A percentile compares a stretch with the other conserved stretches of the same genome.
These are phyloP conservation scores for Reticulascus tulasneorum DNA, from an alignment of 2,329 filamentous ascomycete species.

Conservation along the genomic window DNA sequence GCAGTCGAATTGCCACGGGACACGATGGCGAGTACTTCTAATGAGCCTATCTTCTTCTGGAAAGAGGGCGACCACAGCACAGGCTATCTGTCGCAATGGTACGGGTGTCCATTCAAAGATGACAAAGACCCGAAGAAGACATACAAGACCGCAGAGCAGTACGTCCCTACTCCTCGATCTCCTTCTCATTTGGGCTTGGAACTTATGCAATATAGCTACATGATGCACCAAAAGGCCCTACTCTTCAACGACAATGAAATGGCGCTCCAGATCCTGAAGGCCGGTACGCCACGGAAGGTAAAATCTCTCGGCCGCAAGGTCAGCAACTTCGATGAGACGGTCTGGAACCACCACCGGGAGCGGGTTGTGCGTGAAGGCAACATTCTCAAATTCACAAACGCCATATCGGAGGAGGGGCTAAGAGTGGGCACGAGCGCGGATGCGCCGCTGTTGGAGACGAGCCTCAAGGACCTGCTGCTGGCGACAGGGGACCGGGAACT, in stretches of 20 bases:
- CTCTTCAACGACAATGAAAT: conserved; percentile 41
- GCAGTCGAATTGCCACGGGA: too few relatives aligned
- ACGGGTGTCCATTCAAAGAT: conserved; percentile 43
- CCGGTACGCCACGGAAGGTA: conserved; percentile 40
- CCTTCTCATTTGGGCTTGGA: neutral
- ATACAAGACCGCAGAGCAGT: conserved; percentile 51
- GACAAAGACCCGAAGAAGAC: conserved; percentile 27
- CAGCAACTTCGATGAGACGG: conserved; percentile 41
- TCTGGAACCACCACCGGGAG: conserved; percentile 49
- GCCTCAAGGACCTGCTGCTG: conserved; percentile 47
- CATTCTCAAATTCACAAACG: conserved; percentile 53
- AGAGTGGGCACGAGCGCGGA: conserved; percentile 17
- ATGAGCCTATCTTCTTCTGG: conserved; percentile 46
- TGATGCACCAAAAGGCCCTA: conserved; percentile 52
- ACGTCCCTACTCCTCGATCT: conserved; percentile 27
- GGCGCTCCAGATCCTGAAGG: conserved; percentile 45
- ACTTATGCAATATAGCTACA: conserved; percentile 38
- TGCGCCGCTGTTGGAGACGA: conserved; percentile 21
- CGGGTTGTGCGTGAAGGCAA: conserved; percentile 55
- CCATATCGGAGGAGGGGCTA: too few relatives aligned
- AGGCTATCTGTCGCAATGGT: conserved; percentile 64
- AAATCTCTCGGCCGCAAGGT: conserved; percentile 55
- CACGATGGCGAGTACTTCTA: too few relatives aligned
- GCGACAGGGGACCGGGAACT: conserved; percentile 56
- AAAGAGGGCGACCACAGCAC: conserved; percentile 39